Base-by-base conservation (phyloP, 2,329 filamentous ascomycete species). In the Exophiala sideris region DNA sequence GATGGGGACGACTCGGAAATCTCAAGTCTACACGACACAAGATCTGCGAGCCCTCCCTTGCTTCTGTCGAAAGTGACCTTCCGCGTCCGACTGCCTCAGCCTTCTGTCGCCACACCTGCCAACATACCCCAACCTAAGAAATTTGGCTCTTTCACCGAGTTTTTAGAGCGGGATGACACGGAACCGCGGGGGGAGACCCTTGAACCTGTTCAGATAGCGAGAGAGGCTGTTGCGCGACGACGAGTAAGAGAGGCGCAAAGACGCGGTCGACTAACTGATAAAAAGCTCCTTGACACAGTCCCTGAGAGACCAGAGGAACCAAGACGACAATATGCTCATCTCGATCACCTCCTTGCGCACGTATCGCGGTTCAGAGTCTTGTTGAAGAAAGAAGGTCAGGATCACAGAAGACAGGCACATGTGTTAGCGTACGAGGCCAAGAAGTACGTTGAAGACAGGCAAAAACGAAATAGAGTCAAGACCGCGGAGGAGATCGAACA, bases 301-400 rank as follows among this genome's bases (percentile, higher is more conserved):
- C 88, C 88, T 0, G 88, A 94, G 59, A 77, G 83, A 10, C 79
- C 80, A 56, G 85, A 89, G 52, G 88, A 95, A 64, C 88, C 88
- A 0, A 81, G 84, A 0, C 79, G 81, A 48, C 89, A 94, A 65
- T 97, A 89, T 77, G 85, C 87, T n/a, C 91, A 95, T 62, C 81
- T 84, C 66, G 91, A 97, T 66, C 89, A 97, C 67, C 79, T 97
- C 49, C 78, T 88, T 42, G 85, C 86, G 44, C 91, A 95, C 57
- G 86, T 88, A 54, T 67, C 86, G 10, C 87, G 91, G 63, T 92
- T 97, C 63, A 84, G 89, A 45, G 88, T 85, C 64, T 77, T 97
- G 34, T 82, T 97, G 73, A 72, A 86, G 2, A 82, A 84, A 53
- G 94, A 99, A 69, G 89, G 65, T 86, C 88, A 41, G 89, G 88